Base-by-base conservation (phyloP, 768 basidiomycete genomes). In the Tricholoma sp. region DNA sequence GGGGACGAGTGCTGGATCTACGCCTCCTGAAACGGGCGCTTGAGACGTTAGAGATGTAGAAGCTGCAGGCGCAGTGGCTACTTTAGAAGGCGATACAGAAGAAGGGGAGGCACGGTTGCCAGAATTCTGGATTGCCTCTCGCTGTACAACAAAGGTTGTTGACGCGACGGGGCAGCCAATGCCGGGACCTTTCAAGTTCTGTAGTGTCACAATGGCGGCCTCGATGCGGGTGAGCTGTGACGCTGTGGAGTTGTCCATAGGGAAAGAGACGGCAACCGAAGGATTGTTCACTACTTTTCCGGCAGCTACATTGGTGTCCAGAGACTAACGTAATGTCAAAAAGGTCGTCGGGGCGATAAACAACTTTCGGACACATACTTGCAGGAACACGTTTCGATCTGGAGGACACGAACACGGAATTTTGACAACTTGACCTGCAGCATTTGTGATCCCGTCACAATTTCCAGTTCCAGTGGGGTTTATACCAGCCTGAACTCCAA, bases 321-420 rank as follows among this genome's bases (percentile, higher is more conserved):
- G 70, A 51, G 77, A 68, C 69, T 75, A 41, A 10, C 31, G 39
- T 11, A 11, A 34, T 10, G 31, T 36, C 7, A 32, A 15, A 9
- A 47, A 24, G 1, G 29, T 9, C n/a, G 13, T 7, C 39, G 7
- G n/a, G 39, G 8, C 15, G 0, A 3, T 15, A 1, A n/a, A 48
- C 18, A 28, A 63, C 52, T 58, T 67, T 57, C 58, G 13, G 2
- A 15, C 15, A 31, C 47, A 11, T 48, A 83, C 85, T n/a, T 71
- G 39, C 58, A 85, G 74, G 72, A 84, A 88, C 29, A 66, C 67
- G 11, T 67, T 64, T 57, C 79, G 76, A 56, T 76, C 70, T 1
- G 87, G 87, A 32, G 86, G 86, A 68, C 86, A 89, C 33, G 70
- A 62, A 64, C 85, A 88, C 2, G 86, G 86, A 17, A 89, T 76